Base-by-base conservation (phyloP, 2,329 filamentous ascomycete species). In the Diaporthe destruens region DNA sequence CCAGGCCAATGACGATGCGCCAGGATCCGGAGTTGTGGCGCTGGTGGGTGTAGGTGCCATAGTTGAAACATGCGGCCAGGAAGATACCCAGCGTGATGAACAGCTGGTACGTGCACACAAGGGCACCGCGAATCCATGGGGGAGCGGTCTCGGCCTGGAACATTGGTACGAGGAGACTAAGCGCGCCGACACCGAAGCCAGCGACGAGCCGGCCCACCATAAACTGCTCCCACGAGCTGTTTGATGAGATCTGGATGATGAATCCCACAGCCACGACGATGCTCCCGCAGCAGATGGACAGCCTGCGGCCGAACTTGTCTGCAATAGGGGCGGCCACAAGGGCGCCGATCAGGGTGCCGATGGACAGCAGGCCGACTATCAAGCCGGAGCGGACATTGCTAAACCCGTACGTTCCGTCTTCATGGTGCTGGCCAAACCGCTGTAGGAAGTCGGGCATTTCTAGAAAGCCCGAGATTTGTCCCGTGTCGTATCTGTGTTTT, bases 131-230 rank as follows among this genome's bases (percentile, higher is more conserved):
- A 65, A 94, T 89, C 79, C 89, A 90, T 18, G 89, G 86, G 0
- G 92, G 92, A 0, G 90, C 89, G 7, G 88, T 92, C 81, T 94
- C 92, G n/a, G 88, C 88, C 77, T 93, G 91, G 78, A 93, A 94
- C 89, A 94, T 91, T n/a, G 91, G 90, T 0, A 91, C 90, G 16
- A 91, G 81, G 6, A 92, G 87, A 12, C 88, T 90, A 1, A 93
- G 80, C 0, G 87, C 89, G 70, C 92, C 92, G 54, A 94, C 90
- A 18, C 91, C 91, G 1, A 93, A 83, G 67, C 92, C 92, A 18
- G 90, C 88, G 20, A 92, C 85, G 76, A 90, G 88, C 70, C 92
- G 85, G 18, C 92, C 92, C 57, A 91, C 83, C 75, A 91, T 90
- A 72, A 93, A 84, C 77, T 93, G 91, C 59, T 88, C 88, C 91